Conservation (phyloP, 768 basidiomycete species). For the Trametes coccinea region DNA sequence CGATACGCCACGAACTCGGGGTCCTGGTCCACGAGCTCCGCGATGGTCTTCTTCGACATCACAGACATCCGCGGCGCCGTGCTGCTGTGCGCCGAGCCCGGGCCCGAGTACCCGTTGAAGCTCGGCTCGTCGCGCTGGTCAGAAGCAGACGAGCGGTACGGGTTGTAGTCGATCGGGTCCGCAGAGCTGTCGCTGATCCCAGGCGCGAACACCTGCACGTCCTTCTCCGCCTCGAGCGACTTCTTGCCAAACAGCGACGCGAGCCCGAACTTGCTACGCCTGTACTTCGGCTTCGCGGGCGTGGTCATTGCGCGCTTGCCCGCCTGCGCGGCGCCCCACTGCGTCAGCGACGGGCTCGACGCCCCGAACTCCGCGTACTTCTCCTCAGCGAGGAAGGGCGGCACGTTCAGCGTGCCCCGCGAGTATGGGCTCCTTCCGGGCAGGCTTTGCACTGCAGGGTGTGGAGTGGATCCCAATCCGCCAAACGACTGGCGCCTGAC, state of each 20-base stretch:
- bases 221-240: slow-evolving; percentile 19
- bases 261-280: slow-evolving; percentile 75
- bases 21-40: slow-evolving; percentile 83
- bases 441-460: slow-evolving; percentile 51
- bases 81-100: slow-evolving; percentile 53
- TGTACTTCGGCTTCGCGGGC: slow-evolving; percentile 42
- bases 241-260: slow-evolving; percentile 66
- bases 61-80: slow-evolving; percentile 56
- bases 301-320: slow-evolving; percentile 21
- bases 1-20: slow-evolving; percentile 84
- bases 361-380: slow-evolving; percentile 74
- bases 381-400: slow-evolving; percentile 31
- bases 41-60: slow-evolving; percentile 68
- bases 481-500: slow-evolving; percentile 74
- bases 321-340: slow-evolving; percentile 22
- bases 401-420: slow-evolving; percentile 19
- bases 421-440: slow-evolving; percentile 34
- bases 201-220: slow-evolving; percentile 6
- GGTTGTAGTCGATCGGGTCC: slow-evolving; percentile 19
- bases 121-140: slow-evolving; percentile 48
- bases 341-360: slow-evolving; percentile 58
- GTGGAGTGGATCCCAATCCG: slow-evolving; percentile 61
- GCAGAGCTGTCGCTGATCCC: background rate
- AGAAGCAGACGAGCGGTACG: slow-evolving; percentile 33
- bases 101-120: slow-evolving; percentile 47